Percentiles rank a stretch among this genome's conserved stretches.
These are phyloP conservation scores for Phaeosphaeriaceae sp. DNA, from an alignment of 2,329 filamentous ascomycete genomes.

Conservation along the genomic window DNA sequence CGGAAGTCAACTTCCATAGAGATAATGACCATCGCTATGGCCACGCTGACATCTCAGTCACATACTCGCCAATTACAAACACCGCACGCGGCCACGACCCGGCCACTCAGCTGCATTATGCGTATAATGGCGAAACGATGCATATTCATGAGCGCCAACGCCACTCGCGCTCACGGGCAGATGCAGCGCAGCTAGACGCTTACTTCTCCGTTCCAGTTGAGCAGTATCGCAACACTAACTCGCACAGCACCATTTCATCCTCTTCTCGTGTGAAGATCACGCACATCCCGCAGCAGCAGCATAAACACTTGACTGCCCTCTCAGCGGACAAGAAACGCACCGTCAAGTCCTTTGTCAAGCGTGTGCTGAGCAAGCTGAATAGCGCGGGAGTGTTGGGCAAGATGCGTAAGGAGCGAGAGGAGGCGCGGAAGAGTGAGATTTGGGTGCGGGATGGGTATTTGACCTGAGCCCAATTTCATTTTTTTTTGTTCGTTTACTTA, in stretches of 20 bases:
- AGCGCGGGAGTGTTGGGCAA: slow-evolving; percentile 11
- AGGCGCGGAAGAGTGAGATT: not conserved
- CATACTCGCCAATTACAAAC: not conserved
- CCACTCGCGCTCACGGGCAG: not conserved
- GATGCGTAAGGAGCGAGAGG: slow-evolving; percentile 2
- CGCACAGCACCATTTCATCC: not conserved
- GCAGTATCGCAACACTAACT: not conserved
- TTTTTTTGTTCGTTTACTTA: not conserved
- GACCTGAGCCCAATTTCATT: not conserved
- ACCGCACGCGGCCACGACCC: slow-evolving; percentile 18
- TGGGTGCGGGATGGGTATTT: not conserved
- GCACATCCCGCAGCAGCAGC: not conserved
- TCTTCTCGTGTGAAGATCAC: too few relatives aligned
- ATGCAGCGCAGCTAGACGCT: not conserved
- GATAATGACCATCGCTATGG: not conserved
- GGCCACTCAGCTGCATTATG: slow-evolving; percentile 13
- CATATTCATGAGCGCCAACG: slow-evolving; percentile 10
- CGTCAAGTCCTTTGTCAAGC: slow-evolving; percentile 14
- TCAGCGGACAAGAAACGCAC: not conserved
- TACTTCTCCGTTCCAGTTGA: not conserved
- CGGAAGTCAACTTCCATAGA: not conserved
- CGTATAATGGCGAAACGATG: slow-evolving; percentile 24
- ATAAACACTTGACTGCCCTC: not conserved
- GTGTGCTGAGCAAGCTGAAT: slow-evolving; percentile 17
- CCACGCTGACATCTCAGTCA: not conserved